phyloP scores from a whole-genome alignment of 1,284 basidiomycete genomes.

The Violaceomyces palustris region DNA sequence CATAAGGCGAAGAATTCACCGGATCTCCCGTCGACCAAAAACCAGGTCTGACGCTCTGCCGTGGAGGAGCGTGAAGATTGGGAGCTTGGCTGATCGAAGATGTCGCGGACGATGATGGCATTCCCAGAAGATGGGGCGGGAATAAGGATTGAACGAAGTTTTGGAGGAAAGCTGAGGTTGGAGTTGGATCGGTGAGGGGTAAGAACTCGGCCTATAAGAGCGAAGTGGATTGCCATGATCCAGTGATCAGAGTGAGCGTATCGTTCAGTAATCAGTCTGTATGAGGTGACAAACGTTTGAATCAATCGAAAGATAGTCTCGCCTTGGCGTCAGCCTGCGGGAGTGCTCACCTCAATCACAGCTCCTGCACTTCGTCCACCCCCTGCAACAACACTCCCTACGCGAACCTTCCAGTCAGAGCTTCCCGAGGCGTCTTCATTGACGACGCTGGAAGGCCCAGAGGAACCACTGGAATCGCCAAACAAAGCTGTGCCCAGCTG shows the following conservation, averaged over 20 bases:
- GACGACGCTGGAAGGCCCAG: slow-evolving; percentile 11
- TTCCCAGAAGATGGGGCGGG: slow-evolving; percentile 11
- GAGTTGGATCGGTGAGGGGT: slow-evolving; percentile 11
- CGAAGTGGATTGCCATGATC: no score
- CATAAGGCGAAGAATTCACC: background rate
- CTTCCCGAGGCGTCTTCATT: slow-evolving; percentile 4
- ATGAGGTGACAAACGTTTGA: no score
- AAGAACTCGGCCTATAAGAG: slow-evolving; percentile 31
- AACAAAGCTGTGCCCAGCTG: slow-evolving; percentile 22
- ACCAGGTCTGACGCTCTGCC: no score
- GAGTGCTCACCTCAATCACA: no score
- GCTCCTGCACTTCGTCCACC: slow-evolving; percentile 28
- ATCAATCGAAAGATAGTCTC: no score
- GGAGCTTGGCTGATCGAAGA: no score
- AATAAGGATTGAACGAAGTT: slow-evolving; percentile 19
- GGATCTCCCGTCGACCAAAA: background rate
- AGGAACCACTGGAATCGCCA: slow-evolving; percentile 12
- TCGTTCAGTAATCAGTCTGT: no score
- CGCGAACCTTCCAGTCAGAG: slow-evolving; percentile 26
- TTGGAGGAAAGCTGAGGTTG: slow-evolving; percentile 19
- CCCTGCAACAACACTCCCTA: slow-evolving; percentile 29
- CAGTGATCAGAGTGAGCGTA: no score
- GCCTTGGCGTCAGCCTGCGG: no score
- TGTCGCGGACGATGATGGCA: slow-evolving; percentile 2
- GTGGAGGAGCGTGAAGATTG: no score